phyloP scores from a whole-genome alignment of 2,329 filamentous ascomycete genomes.

The Sporothrix dimorphospora region DNA sequence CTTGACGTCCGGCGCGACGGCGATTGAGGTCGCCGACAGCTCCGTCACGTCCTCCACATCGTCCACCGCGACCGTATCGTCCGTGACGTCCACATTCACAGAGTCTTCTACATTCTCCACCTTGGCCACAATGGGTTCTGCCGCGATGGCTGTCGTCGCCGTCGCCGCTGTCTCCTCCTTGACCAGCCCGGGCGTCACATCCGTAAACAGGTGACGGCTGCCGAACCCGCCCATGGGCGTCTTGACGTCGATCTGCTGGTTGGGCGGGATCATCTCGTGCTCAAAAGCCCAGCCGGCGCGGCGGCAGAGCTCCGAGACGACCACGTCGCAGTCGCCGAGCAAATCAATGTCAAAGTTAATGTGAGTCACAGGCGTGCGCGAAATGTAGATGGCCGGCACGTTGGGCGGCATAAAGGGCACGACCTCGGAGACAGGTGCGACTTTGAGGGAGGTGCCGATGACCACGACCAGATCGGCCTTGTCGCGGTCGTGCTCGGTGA shows the following conservation, averaged over 20 bases:
- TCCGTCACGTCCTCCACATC: neutral
- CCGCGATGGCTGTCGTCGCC: neutral
- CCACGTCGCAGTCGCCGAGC: slow-evolving; percentile 90
- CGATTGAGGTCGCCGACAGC: neutral
- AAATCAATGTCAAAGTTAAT: slow-evolving; percentile 97
- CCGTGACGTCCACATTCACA: neutral
- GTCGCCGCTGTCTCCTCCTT: neutral
- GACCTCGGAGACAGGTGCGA: slow-evolving; percentile 92
- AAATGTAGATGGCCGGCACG: slow-evolving; percentile 90
- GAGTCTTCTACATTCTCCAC: neutral
- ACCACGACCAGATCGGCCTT: slow-evolving; percentile 88
- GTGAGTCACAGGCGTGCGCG: slow-evolving; percentile 79
- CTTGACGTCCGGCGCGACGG: slow-evolving; percentile 5
- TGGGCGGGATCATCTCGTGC: slow-evolving; percentile 80
- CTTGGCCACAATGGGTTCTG: slow-evolving; percentile 13
- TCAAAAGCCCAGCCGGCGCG: slow-evolving; percentile 77
- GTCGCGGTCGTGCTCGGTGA: slow-evolving; percentile 80
- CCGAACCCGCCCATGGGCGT: slow-evolving; percentile 49
- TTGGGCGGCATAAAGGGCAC: slow-evolving; percentile 76
- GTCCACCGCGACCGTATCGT: neutral
- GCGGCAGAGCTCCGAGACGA: slow-evolving; percentile 83
- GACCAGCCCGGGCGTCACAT: slow-evolving; percentile 28
- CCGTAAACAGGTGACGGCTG: slow-evolving; percentile 50
- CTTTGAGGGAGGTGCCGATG: slow-evolving; percentile 94
- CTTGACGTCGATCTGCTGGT: slow-evolving; percentile 62